These are phyloP conservation scores for Leccinum pellstonianum DNA, from an alignment of 768 basidiomycete species.

Conservation along the genomic window DNA sequence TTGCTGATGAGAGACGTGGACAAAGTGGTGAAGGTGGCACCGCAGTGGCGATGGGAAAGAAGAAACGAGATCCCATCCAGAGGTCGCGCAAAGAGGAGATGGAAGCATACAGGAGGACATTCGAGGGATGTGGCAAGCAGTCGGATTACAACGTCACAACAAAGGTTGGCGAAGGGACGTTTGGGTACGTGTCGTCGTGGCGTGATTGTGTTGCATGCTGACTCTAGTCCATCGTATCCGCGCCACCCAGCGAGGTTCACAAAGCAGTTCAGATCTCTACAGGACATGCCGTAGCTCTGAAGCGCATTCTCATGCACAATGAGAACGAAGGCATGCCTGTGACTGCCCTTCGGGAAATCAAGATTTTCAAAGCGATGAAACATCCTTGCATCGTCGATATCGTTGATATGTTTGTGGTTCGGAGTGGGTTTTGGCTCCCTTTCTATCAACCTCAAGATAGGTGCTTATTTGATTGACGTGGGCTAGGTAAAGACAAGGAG, in stretches of 20 bases:
- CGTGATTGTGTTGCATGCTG: slow-evolving; percentile 8
- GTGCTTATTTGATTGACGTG: slow-evolving; percentile 5
- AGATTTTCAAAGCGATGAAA: slow-evolving; percentile 86
- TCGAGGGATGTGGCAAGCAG: slow-evolving; percentile 69
- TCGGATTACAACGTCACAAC: slow-evolving; percentile 77
- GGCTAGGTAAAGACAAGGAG: slow-evolving; percentile 52
- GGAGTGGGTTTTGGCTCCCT: slow-evolving; percentile 48
- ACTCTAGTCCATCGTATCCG: slow-evolving; percentile 1
- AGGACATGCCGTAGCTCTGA: slow-evolving; percentile 74
- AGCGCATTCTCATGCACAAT: slow-evolving; percentile 95
- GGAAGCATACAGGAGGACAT: slow-evolving; percentile 63
- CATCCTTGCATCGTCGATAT: slow-evolving; percentile 87
- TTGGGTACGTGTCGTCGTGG: slow-evolving; percentile 64
- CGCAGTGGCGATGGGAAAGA: slow-evolving; percentile 13
- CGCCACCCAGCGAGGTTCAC: slow-evolving; percentile 73
- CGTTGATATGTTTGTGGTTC: slow-evolving; percentile 88
- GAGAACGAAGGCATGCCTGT: slow-evolving; percentile 97
- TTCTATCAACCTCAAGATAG: neutral
- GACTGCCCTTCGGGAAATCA: slow-evolving; percentile 95
- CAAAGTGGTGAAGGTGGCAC: slow-evolving; percentile 3
- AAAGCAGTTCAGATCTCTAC: slow-evolving; percentile 72
- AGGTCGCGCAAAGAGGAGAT: slow-evolving; percentile 65
- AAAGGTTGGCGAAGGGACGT: slow-evolving; percentile 95
- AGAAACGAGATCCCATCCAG: slow-evolving; percentile 44
- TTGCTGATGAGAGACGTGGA: slow-evolving; percentile 10